A percentile compares a stretch with the other conserved stretches of the same genome.
Conservation (phyloP, 768 basidiomycete genomes). For the Macrolepiota albuminosa region DNA sequence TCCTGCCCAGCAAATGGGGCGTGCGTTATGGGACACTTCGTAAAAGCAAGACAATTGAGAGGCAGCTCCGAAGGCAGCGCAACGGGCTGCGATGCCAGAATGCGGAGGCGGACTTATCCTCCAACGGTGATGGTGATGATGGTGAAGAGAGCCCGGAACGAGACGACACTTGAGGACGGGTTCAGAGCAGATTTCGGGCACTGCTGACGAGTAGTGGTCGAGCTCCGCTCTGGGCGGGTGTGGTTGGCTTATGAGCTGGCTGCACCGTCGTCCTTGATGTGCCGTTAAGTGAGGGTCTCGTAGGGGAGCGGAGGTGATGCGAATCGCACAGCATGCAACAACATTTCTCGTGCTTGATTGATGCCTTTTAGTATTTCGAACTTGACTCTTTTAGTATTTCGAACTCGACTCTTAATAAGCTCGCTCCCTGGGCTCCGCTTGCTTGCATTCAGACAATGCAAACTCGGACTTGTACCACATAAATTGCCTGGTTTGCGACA, state of each 20-base stretch:
- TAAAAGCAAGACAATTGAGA: neutral
- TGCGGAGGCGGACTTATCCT: neutral
- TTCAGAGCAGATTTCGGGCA: neutral
- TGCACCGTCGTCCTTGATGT: neutral
- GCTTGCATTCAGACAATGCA: neutral
- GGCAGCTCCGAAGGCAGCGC: neutral
- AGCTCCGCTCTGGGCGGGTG: neutral
- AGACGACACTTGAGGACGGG: neutral
- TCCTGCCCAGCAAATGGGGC: neutral
- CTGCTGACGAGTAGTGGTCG: slow-evolving; percentile 1
- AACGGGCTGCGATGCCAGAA: neutral
- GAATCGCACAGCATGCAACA: neutral
- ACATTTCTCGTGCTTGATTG: neutral
- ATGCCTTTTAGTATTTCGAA: neutral
- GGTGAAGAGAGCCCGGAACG: neutral
- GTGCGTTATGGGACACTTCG: neutral
- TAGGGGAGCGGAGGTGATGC: neutral
- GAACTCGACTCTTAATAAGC: neutral
- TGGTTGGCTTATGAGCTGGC: neutral
- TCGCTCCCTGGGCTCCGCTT: neutral
- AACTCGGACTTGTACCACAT: neutral
- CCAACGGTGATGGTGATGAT: neutral
- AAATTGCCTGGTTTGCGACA: neutral
- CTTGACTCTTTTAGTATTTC: no score
- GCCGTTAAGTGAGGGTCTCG: neutral